Conservation (phyloP, 1,284 basidiomycete genomes). For the Austroboletus novae-zelandiae region DNA sequence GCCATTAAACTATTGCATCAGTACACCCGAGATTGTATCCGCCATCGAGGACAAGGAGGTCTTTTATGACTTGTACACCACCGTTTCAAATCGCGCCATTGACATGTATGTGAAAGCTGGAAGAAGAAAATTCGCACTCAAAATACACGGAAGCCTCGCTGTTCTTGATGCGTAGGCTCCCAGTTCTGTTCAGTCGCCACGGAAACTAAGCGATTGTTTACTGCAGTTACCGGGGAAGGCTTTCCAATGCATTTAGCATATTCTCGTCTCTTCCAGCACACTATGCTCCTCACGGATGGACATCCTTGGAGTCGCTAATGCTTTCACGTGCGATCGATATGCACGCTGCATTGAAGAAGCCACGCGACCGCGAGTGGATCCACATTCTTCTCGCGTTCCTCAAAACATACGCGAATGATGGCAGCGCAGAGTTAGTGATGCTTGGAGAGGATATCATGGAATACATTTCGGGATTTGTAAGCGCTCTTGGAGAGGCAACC, state of each 20-base stretch:
- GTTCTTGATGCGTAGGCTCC: conserved; percentile 77
- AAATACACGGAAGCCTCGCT: conserved; percentile 81
- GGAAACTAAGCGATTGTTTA: conserved; percentile 11
- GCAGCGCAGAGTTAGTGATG: conserved; percentile 51
- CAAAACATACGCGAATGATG: conserved; percentile 58
- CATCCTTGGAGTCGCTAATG: conserved; percentile 73
- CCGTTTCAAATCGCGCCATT: conserved; percentile 76
- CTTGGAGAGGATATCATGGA: conserved; percentile 47
- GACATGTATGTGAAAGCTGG: conserved; percentile 79
- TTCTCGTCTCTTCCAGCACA: conserved; percentile 79
- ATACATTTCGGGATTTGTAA: conserved; percentile 56
- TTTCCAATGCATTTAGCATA: conserved; percentile 60
- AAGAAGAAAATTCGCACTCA: conserved; percentile 80
- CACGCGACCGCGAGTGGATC: conserved; percentile 72
- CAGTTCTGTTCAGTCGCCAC: conserved; percentile 5
- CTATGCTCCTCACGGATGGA: conserved; percentile 79
- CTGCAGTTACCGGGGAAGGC: conserved; percentile 62
- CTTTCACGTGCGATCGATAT: conserved; percentile 67
- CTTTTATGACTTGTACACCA: conserved; percentile 76
- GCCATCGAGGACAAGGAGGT: conserved; percentile 55
- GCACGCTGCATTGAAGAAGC: conserved; percentile 51
- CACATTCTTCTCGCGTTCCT: conserved; percentile 68
- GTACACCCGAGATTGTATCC: conserved; percentile 61
- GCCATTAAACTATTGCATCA: conserved; percentile 44
- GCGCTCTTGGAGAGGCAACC: conserved; percentile 48